Conservation (phyloP, 768 basidiomycete species). For the Suillus tomentosus region DNA sequence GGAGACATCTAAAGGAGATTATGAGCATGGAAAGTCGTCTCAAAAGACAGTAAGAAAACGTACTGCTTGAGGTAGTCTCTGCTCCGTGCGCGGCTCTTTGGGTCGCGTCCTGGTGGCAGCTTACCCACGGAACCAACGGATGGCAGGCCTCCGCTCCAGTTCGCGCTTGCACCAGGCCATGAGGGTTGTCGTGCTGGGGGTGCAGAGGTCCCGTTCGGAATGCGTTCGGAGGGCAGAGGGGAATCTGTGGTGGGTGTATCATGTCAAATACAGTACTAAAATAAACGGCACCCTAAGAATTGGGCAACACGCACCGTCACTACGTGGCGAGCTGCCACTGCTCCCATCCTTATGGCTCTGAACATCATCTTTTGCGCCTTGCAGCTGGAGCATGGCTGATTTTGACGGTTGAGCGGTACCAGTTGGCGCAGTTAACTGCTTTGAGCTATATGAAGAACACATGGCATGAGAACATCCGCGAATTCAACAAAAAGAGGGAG, state of each 20-base stretch:
- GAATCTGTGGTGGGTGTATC: constrained; percentile 50
- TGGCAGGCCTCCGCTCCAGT: constrained; percentile 34
- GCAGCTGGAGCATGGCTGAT: constrained; percentile 56
- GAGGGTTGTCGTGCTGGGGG: constrained; percentile 54
- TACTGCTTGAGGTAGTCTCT: constrained; percentile 97
- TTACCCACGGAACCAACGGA: constrained; percentile 58
- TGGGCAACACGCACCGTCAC: constrained; percentile 60
- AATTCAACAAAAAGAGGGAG: constrained; percentile 8
- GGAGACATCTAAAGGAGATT: constrained; percentile 71
- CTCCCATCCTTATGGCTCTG: constrained; percentile 79
- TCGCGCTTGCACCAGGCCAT: constrained; percentile 53
- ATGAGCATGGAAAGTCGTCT: constrained; percentile 9
- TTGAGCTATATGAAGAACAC: constrained; percentile 56
- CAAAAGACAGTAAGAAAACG: constrained; percentile 33
- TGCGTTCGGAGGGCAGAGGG: constrained; percentile 69
- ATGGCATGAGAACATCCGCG: constrained; percentile 35
- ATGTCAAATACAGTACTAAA: constrained; percentile 16
- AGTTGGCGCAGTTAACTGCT: constrained; percentile 66
- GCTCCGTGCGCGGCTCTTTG: constrained; percentile 93
- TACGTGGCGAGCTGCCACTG: constrained; percentile 80
- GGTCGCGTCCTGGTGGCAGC: constrained; percentile 82
- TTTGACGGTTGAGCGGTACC: constrained; percentile 66
- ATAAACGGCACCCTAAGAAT: constrained; percentile 11
- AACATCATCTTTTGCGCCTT: constrained; percentile 68
- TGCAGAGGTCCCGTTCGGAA: constrained; percentile 59